Evolutionary conservation across 179 eudicot species (phyloP).

Genomic region (Nepenthes alata): DNA sequence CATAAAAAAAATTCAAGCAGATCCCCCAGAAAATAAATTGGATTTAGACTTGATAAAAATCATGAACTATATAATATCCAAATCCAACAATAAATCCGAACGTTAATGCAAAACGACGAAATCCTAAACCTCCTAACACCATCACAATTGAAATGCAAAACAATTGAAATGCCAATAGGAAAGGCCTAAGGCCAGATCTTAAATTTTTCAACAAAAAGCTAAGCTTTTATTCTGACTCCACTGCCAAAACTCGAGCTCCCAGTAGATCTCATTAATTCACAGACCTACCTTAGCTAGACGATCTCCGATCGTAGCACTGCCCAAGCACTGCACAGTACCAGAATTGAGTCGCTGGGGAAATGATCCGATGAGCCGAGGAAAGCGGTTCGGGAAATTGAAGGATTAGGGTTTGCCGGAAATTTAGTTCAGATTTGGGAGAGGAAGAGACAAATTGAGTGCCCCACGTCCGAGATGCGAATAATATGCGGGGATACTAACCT

Average conservation of each 20-base stretch:
- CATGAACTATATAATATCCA: too few species aligned
- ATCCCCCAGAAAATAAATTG: too few species aligned
- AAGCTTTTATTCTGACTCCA: constrained; percentile 3
- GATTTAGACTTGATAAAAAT: too few species aligned
- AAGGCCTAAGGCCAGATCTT: too few species aligned
- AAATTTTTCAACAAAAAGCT: neutral
- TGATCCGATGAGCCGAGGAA: neutral
- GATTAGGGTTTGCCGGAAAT: neutral
- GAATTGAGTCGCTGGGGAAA: constrained; percentile 2
- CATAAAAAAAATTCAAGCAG: too few species aligned
- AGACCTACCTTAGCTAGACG: constrained; percentile 15
- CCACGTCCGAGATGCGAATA: constrained; percentile 22
- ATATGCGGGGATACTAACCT: constrained; percentile 20
- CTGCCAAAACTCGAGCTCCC: constrained; percentile 5
- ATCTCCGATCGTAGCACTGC: constrained; percentile 6
- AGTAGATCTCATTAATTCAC: neutral
- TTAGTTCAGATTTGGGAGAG: neutral
- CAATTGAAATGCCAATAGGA: too few species aligned
- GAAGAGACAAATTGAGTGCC: neutral
- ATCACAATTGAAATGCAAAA: too few species aligned
- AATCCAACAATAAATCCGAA: too few species aligned
- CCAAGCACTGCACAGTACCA: constrained; percentile 7
- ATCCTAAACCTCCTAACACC: too few species aligned
- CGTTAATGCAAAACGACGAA: too few species aligned
- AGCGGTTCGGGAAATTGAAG: neutral